Evolutionary conservation across 169 alveolate species (phyloP), one percentile per base, ranked within the genome.

Genomic region (Plasmodium knowlesi): DNA sequence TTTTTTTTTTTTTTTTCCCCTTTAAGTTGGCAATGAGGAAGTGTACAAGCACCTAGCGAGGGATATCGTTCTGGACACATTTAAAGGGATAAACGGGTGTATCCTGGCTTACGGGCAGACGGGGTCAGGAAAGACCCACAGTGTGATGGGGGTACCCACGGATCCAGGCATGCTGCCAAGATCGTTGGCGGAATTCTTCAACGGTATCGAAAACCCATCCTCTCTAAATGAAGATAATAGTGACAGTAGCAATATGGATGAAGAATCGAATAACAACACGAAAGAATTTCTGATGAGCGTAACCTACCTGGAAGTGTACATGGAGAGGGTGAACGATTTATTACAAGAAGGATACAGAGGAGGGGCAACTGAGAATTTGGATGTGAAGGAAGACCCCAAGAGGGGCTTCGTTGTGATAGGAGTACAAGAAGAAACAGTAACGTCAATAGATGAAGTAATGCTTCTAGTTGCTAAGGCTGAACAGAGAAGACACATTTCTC

Each of bases 291-390:
- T 97, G 89, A 96, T 97, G 92, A 83, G 98, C 83, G 97, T 96
- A 25, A 95, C 98, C 14, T 97, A 96, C 94, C 96, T 97, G 50
- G 98, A 97, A 85, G 97, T 97, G 37, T 97, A 97, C 95, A 92
- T 96, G 97, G 98, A 97, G 93, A 93, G 97, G 70, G 98, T 97
- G 10, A 97, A 97, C 81, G 98, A 97, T 91, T 84, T 97, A 82
- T 79, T 97, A 83, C 97, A 95, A 76, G 97, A 96, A 25, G 96
- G 96, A n/a, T 93, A 94, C 79, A 61, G 95, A 72, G 97, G 97
- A 16, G 96, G 95, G 28, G 97, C 95, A 28, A 83, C 85, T 57
- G 96, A 95, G 57, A 96, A 96, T 73, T 84, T 97, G 82, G 97
- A 96, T 61, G 97, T 97, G 79, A 96, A 96, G 92, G 98, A 97